Percentiles rank a stretch among this genome's conserved stretches.
Evolutionary conservation across 2,329 filamentous ascomycete genomes (phyloP).

Genomic region (Zarea fungicola): DNA sequence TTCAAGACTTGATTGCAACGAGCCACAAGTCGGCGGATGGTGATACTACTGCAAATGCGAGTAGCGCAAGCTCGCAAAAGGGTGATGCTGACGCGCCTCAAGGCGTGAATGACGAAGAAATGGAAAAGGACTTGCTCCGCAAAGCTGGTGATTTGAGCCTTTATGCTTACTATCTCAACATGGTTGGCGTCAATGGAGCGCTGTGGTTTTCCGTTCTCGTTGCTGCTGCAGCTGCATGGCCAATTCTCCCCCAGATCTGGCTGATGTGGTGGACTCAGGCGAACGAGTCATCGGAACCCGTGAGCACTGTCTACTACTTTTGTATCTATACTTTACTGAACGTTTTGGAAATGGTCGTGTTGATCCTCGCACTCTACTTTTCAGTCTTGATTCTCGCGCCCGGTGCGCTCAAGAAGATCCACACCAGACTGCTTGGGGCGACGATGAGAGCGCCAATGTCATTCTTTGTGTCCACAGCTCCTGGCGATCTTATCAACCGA

Average conservation of each 20-base stretch:
- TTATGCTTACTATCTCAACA: slow-evolving; percentile 17
- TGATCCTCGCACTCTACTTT: slow-evolving; percentile 10
- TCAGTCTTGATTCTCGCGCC: slow-evolving; percentile 23
- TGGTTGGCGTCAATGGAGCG: not conserved
- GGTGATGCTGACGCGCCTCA: slow-evolving; percentile 12
- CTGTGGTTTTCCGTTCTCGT: not conserved
- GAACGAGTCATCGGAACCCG: slow-evolving; percentile 15
- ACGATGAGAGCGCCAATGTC: slow-evolving; percentile 28
- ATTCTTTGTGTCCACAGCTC: slow-evolving; percentile 32
- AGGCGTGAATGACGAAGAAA: slow-evolving; percentile 7
- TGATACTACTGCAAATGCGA: not conserved
- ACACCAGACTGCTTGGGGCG: slow-evolving; percentile 20
- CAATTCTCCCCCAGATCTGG: slow-evolving; percentile 16
- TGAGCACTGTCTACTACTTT: slow-evolving; percentile 18
- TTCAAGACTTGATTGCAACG: slow-evolving; percentile 3
- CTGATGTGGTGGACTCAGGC: slow-evolving; percentile 22
- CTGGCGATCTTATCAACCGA: slow-evolving; percentile 30
- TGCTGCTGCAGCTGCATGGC: not conserved
- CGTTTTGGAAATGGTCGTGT: slow-evolving; percentile 11
- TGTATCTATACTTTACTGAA: slow-evolving; percentile 16
- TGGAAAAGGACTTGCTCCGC: slow-evolving; percentile 6
- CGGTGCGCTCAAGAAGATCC: slow-evolving; percentile 17
- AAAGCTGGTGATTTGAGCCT: slow-evolving; percentile 15
- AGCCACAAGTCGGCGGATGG: slow-evolving; percentile 1
- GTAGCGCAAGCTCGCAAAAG: slow-evolving; percentile 8